Evolutionary conservation across 768 basidiomycete species (phyloP), one percentile per base, ranked within the genome.

Genomic region (Suillus lakei): DNA sequence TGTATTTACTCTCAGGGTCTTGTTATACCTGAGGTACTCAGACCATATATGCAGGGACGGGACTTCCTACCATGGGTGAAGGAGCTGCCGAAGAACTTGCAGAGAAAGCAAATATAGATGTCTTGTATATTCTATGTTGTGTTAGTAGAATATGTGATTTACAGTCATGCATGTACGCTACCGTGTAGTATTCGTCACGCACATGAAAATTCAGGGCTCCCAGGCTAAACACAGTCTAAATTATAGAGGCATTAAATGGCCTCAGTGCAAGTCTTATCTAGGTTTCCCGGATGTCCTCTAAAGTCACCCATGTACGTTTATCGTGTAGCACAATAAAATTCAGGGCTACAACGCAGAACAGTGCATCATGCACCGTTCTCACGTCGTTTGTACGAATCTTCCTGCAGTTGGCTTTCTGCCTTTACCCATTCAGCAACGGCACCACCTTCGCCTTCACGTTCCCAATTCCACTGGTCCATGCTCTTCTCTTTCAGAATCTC

Each of bases 11-110:
- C 48, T 41, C 74, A 98, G 95, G 97, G 97, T 32, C 82, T 99
- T 64, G 83, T 88, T 60, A 90, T 99, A 72, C 98, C 98, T 18
- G 91, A 96, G 75, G 91, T 89, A 4, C 85, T 99, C 30, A 87
- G 90, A 67, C 95, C 95, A 60, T 99, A 98, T 79, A 96, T 99
- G 96, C 91, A 93, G 75, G 97, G 98, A 5, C 87, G 96, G 4
- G 89, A 91, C n/a, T 93, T 95, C 79, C 73, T 96, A 54, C 92
- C 92, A 18, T 95, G 88, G 83, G 88, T 89, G 59, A 93, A 91
- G 74, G 91, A 89, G 72, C 77, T 95, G 66, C 92, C 93, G 12
- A 95, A 93, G 80, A 84, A 82, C 28, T 71, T 92, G 66, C 90
- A 92, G 80, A 88, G 86, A 81, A 95, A 95, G 79, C 87, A 84